phyloP scores from a whole-genome alignment of 805 yeast species.

The Candida namnaoensis region DNA sequence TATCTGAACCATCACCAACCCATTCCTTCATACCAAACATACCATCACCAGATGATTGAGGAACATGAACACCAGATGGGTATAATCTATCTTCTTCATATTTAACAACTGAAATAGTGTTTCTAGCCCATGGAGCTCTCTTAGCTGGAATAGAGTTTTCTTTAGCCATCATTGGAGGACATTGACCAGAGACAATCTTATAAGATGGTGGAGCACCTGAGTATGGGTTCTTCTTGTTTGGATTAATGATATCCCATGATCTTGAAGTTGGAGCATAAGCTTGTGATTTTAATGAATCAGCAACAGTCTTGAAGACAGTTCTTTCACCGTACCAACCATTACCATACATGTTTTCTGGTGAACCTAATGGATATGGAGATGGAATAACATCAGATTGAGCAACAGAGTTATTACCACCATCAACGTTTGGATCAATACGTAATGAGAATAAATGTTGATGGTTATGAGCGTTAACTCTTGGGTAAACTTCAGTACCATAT shows the following conservation, averaged over 20 bases:
- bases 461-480: constrained; percentile 76
- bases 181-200: constrained; percentile 68
- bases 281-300: constrained; percentile 50
- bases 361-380: constrained; percentile 52
- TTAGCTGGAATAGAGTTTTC: constrained; percentile 67
- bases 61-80: constrained; percentile 76
- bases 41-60: constrained; percentile 69
- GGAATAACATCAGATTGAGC: constrained; percentile 57
- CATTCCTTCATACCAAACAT: constrained; percentile 57
- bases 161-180: constrained; percentile 66
- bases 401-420: constrained; percentile 72
- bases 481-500: constrained; percentile 77
- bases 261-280: constrained; percentile 55
- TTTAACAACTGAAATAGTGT: constrained; percentile 61
- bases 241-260: constrained; percentile 75
- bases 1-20: constrained; percentile 54
- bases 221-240: constrained; percentile 53
- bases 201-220: constrained; percentile 72
- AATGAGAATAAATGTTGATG: constrained; percentile 79
- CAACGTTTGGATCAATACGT: constrained; percentile 74
- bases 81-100: constrained; percentile 65
- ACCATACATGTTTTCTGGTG: constrained; percentile 67
- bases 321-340: constrained; percentile 64
- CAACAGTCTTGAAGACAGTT: constrained; percentile 59
- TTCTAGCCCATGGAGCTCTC: constrained; percentile 77